phyloP scores from a whole-genome alignment of 2,329 filamentous ascomycete genomes.

The Botrytis medusae region DNA sequence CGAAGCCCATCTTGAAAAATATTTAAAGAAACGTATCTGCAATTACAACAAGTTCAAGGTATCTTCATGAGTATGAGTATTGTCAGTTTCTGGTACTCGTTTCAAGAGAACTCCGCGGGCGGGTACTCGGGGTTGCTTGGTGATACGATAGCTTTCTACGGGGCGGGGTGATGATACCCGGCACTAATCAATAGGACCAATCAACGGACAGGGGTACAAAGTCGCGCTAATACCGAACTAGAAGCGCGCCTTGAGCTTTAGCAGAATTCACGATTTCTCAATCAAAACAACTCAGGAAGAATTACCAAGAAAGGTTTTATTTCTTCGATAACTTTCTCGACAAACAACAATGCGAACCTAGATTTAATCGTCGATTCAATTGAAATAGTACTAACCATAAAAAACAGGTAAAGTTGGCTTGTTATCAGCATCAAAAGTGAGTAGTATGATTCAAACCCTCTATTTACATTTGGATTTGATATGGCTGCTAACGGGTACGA shows the following conservation, averaged over 20 bases:
- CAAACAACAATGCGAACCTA: conserved; percentile 32
- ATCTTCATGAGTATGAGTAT: conserved; percentile 6
- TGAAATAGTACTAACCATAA: conserved; percentile 34
- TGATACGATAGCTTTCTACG: conserved; percentile 1
- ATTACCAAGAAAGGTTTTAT: conserved; percentile 14
- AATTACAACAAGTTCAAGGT: background rate
- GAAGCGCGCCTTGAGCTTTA: conserved; percentile 13
- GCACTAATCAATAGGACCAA: background rate
- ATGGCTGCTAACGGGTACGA: background rate
- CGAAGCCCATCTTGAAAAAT: conserved; percentile 39
- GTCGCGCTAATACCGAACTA: background rate
- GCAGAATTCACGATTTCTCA: conserved; percentile 11
- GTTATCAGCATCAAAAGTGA: background rate
- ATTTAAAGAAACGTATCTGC: background rate
- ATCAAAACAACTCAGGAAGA: conserved; percentile 25
- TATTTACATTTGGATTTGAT: background rate
- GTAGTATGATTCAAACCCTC: background rate
- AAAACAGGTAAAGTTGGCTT: conserved; percentile 19
- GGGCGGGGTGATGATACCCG: conserved; percentile 10
- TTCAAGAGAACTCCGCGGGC: background rate
- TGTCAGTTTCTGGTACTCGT: background rate
- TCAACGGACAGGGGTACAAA: background rate
- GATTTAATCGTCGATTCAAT: conserved; percentile 12
- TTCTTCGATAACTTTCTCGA: conserved; percentile 20
- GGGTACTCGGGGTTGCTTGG: conserved; percentile 5